Conservation (phyloP, 495 filamentous ascomycete species). For the Filosporella fistucella region DNA sequence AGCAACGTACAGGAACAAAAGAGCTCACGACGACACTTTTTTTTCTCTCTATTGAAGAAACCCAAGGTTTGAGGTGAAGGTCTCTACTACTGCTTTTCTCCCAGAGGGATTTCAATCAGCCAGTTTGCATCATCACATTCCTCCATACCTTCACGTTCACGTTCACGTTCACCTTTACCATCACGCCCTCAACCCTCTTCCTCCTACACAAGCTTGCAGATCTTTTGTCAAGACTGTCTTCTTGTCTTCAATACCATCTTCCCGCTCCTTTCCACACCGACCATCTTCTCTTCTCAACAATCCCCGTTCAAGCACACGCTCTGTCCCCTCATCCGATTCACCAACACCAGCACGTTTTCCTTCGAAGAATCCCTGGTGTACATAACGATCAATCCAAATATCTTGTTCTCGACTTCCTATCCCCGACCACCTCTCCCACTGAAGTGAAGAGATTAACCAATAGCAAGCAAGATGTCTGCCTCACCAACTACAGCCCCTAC, state of each 20-base stretch:
- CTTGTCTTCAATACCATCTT: conserved; percentile 20
- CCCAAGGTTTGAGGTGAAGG: conserved; percentile 28
- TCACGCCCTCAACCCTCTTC: conserved; percentile 19
- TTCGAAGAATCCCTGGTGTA: conserved; percentile 83
- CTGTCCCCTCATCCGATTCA: conserved; percentile 26
- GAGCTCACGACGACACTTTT: conserved; percentile 10
- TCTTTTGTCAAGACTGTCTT: conserved; percentile 23
- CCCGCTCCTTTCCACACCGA: conserved; percentile 18
- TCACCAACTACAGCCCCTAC: conserved; percentile 44
- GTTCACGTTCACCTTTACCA: conserved; percentile 21
- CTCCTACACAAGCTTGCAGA: conserved; percentile 24
- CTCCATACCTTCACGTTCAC: conserved; percentile 17
- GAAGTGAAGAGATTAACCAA: conserved; percentile 31
- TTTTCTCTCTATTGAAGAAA: conserved; percentile 18
- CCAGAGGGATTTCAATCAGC: conserved; percentile 21
- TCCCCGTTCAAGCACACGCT: conserved; percentile 25
- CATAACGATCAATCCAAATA: conserved; percentile 66
- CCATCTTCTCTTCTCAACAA: conserved; percentile 22
- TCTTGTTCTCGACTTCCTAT: conserved; percentile 30
- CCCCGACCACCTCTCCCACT: conserved; percentile 27
- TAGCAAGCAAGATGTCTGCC: conserved; percentile 46
- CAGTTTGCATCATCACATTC: conserved; percentile 18
- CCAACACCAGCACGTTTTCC: conserved; percentile 84
- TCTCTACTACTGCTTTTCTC: conserved; percentile 27
- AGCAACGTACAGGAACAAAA: conserved; percentile 5